Evolutionary conservation across 2,329 filamentous ascomycete genomes (phyloP), one percentile per base, ranked within the genome.

Genomic region (Aspergillus costaricaensis): DNA sequence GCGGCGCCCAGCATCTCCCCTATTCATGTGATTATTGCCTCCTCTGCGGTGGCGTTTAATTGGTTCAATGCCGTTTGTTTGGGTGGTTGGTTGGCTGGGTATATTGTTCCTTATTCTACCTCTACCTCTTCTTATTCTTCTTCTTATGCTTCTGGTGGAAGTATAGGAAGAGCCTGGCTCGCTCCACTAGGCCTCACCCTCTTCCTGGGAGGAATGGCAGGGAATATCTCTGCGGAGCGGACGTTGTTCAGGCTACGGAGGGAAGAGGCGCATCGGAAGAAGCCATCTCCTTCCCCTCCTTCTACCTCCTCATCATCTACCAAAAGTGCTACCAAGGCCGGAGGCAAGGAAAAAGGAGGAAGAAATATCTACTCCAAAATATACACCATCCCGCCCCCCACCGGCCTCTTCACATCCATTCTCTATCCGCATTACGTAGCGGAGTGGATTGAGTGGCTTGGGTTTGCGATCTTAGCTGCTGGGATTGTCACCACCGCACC

Each of bases 371-470:
- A 91, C 62, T 85, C 90, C 49, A 96, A 95, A 79, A 86, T 96
- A 62, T 98, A 98, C 75, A 87, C 91, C 79, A 85, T 99, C 55
- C 95, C 79, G n/a, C 78, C 95, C 0, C 82, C 91, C 71, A 89
- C 89, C 54, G 92, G 93, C 0, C 78, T 96, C 53, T 99, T 98
- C 78, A 82, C 84, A 66, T 89, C 88, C 70, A 85, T 96, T 72
- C 83, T 98, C 61, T 96, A 89, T 76, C 92, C 95, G 66, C 95
- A 99, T 75, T 99, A 97, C 76, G 82, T 96, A n/a, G 90, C 89
- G 72, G 95, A 99, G 79, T 99, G 95, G 95, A 75, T 96, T 56
- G 95, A 99, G 82, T 99, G 95, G 95, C 76, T 85, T 3, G 95
- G 95, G 0, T 99, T 92, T 75, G 92, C 89, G 81, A 85, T 96